Evolutionary conservation across 73 alveolate species (phyloP).

Genomic region (Uronychia setigera): DNA sequence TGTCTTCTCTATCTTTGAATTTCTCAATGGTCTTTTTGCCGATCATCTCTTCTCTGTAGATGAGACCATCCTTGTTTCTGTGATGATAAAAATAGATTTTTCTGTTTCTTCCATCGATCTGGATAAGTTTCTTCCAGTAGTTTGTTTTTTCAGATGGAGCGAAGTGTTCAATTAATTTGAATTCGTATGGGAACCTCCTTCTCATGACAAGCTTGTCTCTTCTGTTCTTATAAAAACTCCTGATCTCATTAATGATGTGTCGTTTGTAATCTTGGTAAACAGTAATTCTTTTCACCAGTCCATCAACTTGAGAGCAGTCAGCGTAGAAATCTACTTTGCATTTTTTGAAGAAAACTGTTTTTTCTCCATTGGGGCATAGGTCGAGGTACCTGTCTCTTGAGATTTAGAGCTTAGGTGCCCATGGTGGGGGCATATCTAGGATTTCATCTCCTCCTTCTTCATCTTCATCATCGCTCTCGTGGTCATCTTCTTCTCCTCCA

Average conservation of each 20-base stretch:
- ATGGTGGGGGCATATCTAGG: conserved; percentile 96
- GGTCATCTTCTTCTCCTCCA: conserved; percentile 67
- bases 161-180: conserved; percentile 87
- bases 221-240: conserved; percentile 79
- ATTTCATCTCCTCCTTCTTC: conserved; percentile 68
- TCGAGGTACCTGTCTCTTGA: conserved; percentile 83
- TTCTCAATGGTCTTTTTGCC: conserved; percentile 87
- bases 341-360: conserved; percentile 84
- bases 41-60: conserved; percentile 85
- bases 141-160: conserved; percentile 77
- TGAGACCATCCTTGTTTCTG: conserved; percentile 87
- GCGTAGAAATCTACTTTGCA: conserved; percentile 89
- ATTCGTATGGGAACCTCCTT: conserved; percentile 88
- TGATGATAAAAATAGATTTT: conserved; percentile 84
- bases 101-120: conserved; percentile 80
- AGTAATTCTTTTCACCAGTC: conserved; percentile 82
- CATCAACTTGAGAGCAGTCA: conserved; percentile 85
- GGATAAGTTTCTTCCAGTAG: conserved; percentile 86
- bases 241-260: conserved; percentile 70
- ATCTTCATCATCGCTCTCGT: conserved; percentile 68
- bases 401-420: conserved; percentile 91
- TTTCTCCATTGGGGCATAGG: conserved; percentile 92
- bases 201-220: conserved; percentile 83
- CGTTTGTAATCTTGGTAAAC: conserved; percentile 84
- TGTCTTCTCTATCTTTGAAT: conserved; percentile 88